Base-by-base conservation (phyloP, 108 stramenopile genomes). In the Skeletonema tropicum region DNA sequence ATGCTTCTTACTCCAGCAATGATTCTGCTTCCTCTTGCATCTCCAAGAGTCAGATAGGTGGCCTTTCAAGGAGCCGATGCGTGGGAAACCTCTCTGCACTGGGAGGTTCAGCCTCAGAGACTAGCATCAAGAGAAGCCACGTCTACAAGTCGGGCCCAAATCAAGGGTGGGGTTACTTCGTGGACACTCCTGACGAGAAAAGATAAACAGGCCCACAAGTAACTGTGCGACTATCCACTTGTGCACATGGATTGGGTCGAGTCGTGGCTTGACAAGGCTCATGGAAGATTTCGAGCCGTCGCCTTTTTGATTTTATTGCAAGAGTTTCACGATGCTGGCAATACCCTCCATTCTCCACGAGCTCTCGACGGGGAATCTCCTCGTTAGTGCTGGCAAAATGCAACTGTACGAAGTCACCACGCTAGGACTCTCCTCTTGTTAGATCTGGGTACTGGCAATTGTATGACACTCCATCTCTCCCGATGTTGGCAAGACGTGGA, bases 11-110 rank as follows among this genome's bases (percentile, higher is more conserved):
- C 14, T 45, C 42, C 14, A 45, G 42, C 42, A 45, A n/a, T 0
- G 42, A 45, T 15, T 45, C 42, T 4, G 42, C 42, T 45, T 45
- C 42, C 42, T 45, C 42, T 3, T 13, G 59, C 59, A 29, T 60
- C 59, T 29, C 33, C 30, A 60, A 60, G 59, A 32, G 59, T 4
- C 33, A 32, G 59, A n/a, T 13, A 13, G 4, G 21, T n/a, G 59
- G 30, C 59, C 59, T 60, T 32, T 60, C 59, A 14, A 29, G 59
- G n/a, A 60, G 59, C 59, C 59, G 59, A 32, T 60, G 59, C 21
- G 59, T 60, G 21, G 33, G 59, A 21, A 60, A 60, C 21, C 59
- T 60, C 59, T 60, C 59, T 32, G 21, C 59, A 32, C 59, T 60
- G 2, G 59, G 59, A 3, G 59, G 59, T 1, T 3, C 29, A n/a